Evolutionary conservation across 805 yeast species (phyloP).

Genomic region (Lachancea mirantina): DNA sequence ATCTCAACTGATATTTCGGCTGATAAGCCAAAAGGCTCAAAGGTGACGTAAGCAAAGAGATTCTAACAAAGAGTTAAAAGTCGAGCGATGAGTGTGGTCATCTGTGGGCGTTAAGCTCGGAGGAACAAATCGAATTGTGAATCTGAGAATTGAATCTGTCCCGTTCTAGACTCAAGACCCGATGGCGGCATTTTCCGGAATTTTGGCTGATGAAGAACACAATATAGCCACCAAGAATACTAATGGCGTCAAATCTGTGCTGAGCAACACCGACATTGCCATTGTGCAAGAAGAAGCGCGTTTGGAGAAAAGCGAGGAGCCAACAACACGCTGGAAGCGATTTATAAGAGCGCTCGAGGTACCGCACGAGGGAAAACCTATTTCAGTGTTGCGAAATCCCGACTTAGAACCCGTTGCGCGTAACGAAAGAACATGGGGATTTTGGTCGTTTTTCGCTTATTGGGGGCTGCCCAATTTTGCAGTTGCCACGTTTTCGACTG

Average conservation of each 20-base stretch:
- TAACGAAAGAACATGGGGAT: constrained; percentile 33
- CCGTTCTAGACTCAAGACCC: no score
- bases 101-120: no score
- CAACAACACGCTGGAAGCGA: constrained; percentile 6
- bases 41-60: no score
- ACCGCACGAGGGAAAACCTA: constrained; percentile 23
- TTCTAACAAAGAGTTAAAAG: no score
- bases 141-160: no score
- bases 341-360: constrained; percentile 16
- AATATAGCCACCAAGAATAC: constrained; percentile 6
- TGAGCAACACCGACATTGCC: constrained; percentile 11
- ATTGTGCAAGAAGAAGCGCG: constrained; percentile 10
- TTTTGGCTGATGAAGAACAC: no score
- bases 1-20: no score
- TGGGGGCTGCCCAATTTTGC: constrained; percentile 35
- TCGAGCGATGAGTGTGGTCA: no score
- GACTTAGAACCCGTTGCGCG: constrained; percentile 36
- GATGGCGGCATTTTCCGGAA: no score
- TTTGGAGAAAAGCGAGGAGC: constrained; percentile 7
- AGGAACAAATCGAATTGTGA: no score
- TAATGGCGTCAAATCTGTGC: constrained; percentile 9
- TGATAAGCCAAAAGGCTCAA: no score
- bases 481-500: constrained; percentile 34
- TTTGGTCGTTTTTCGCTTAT: constrained; percentile 29
- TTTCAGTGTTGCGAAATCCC: constrained; percentile 29